phyloP scores from a whole-genome alignment of 345 rosid genomes.

The Anastatica hierochuntica region DNA sequence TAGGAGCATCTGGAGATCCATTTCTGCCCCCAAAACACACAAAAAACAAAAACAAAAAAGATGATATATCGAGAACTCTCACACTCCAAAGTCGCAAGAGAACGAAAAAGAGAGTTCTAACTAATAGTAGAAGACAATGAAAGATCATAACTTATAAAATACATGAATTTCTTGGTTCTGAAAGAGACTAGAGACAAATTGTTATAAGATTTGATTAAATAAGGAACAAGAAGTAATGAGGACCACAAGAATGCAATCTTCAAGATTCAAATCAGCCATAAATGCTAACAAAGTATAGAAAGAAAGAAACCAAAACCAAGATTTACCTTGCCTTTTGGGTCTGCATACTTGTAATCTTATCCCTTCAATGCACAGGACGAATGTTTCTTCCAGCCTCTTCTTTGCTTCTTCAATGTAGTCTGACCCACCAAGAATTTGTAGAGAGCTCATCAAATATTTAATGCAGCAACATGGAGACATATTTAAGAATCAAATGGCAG shows the following conservation, averaged over 20 bases:
- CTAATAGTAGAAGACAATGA: neutral
- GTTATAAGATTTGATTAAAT: neutral
- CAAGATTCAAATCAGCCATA: slow-evolving; percentile 18
- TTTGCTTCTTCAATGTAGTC: slow-evolving; percentile 43
- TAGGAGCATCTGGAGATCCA: slow-evolving; percentile 56
- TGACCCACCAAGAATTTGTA: slow-evolving; percentile 46
- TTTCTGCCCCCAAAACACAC: slow-evolving; percentile 32
- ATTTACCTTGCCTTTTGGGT: slow-evolving; percentile 80
- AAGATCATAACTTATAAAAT: neutral
- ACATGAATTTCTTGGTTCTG: neutral
- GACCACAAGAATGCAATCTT: slow-evolving; percentile 22
- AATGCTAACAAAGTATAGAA: no score
- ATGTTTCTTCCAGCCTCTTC: slow-evolving; percentile 16
- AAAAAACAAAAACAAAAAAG: neutral
- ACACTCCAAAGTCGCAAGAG: slow-evolving; percentile 5
- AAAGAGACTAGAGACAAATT: neutral
- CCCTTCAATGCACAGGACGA: slow-evolving; percentile 9
- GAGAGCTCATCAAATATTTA: slow-evolving; percentile 27
- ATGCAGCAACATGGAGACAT: no score
- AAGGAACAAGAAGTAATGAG: neutral
- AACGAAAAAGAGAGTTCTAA: neutral
- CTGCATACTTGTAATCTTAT: slow-evolving; percentile 56
- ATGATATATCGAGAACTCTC: neutral
- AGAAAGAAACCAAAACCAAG: slow-evolving; percentile 11
- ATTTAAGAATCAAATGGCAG: slow-evolving; percentile 22